Conservation (phyloP, 139 green algal genomes). For the Chlorella sp. region DNA sequence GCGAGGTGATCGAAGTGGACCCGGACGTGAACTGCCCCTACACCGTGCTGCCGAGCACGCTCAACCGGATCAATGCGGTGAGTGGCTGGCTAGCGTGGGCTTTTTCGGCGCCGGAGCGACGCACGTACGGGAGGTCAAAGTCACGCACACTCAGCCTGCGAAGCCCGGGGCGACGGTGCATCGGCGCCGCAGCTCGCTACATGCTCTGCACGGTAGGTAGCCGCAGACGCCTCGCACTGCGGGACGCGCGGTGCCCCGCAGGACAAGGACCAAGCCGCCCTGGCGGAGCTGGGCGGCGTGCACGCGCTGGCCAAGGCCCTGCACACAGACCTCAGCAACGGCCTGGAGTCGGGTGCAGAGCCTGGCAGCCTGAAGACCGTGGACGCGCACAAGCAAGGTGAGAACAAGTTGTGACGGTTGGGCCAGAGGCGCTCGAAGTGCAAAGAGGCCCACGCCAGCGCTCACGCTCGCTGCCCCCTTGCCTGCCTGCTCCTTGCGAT, state of each 20-base stretch:
- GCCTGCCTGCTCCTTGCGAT: not conserved
- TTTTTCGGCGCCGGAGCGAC: too few relatives aligned
- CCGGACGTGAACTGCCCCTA: too few relatives aligned
- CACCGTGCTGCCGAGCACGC: too few relatives aligned
- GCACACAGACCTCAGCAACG: not conserved
- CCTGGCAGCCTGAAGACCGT: too few relatives aligned
- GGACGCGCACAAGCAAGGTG: conserved; percentile 15
- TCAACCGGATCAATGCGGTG: too few relatives aligned
- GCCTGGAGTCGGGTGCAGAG: too few relatives aligned
- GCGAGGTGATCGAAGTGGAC: too few relatives aligned
- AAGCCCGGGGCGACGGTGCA: not conserved
- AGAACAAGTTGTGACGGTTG: not conserved
- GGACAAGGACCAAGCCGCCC: not conserved
- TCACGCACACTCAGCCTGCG: not conserved
- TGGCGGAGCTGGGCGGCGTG: not conserved
- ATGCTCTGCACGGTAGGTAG: not conserved
- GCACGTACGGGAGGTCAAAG: not conserved
- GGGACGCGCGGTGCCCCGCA: not conserved
- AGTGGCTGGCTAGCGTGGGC: too few relatives aligned
- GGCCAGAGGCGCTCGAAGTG: conserved; percentile 20
- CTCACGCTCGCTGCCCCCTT: conserved; percentile 33
- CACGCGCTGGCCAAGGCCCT: not conserved
- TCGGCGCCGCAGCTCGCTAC: not conserved
- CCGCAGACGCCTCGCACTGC: not conserved
- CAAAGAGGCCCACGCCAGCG: too few relatives aligned